Base-by-base conservation (phyloP, 768 basidiomycete species). In the Podaxis sp. region DNA sequence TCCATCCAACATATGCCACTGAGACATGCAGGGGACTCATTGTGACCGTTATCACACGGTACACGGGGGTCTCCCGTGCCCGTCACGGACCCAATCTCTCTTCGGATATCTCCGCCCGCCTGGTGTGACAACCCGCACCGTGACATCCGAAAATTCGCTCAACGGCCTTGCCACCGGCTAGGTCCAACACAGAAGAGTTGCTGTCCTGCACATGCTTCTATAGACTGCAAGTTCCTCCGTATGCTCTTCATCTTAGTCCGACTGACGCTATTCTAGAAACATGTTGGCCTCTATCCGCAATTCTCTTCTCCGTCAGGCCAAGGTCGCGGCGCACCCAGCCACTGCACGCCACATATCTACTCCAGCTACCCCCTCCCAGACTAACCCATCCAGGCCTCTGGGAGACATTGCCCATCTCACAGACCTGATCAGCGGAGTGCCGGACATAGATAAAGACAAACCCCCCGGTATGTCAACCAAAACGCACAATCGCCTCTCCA, bases 21-120 rank as follows among this genome's bases (percentile, higher is more conserved):
- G 57, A 46, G 57, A 59, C 46, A 59, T 30, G n/a, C 54, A 38
- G 19, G 33, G 39, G 48, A 24, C 46, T 59, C 46, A 33, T 39
- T 42, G 52, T 52, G 59, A 58, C 63, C 11, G 17, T 17, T 24
- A 66, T 70, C 66, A 70, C 70, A 65, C 60, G 66, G 68, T 68
- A 52, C 57, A 57, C 67, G 56, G 73, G 70, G 70, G 33, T 33
- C 33, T 33, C 69, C 69, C 36, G 30, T n/a, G 2, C 24, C 4
- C 4, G 46, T 55, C 36, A 30, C 63, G 46, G 46, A 52, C 46
- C 28, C 59, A 59, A 57, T 67, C 63, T 61, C 49, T 30, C 30
- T 38, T 48, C 58, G 62, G 60, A 39, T 46, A 64, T 67, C 46
- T 57, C 63, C 44, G 63, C 22, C n/a, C 33, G 63, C 24, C 36